These are phyloP conservation scores for Papiliotrema flavescens DNA, from an alignment of 1,284 basidiomycete genomes.

Conservation along the genomic window DNA sequence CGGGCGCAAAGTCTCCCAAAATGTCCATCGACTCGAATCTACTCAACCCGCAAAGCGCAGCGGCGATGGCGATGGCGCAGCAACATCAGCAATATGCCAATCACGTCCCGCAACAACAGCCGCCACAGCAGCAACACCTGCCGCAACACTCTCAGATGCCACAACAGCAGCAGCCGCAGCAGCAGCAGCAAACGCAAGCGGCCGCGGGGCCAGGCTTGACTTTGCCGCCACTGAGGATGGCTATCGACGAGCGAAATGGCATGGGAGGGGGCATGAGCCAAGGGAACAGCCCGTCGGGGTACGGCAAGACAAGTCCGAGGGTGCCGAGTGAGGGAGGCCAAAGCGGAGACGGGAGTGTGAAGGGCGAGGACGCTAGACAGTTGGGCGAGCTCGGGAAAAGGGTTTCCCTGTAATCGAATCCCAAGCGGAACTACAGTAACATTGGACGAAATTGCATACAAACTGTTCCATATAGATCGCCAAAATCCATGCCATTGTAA, in stretches of 20 bases:
- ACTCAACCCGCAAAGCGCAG: constrained; percentile 1
- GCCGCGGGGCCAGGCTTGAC: constrained; percentile 15
- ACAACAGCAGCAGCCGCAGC: too few relatives aligned
- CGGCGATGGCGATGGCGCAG: background rate
- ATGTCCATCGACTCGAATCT: constrained; percentile 4
- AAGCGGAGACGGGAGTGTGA: background rate
- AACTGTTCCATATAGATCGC: too few relatives aligned
- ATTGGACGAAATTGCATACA: too few relatives aligned
- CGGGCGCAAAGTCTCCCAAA: constrained; percentile 5
- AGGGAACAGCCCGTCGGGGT: background rate
- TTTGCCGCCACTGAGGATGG: constrained; percentile 25
- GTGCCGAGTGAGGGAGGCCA: background rate
- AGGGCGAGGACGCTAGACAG: constrained; percentile 7
- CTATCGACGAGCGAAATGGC: constrained; percentile 11
- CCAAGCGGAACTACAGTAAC: too few relatives aligned
- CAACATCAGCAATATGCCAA: too few relatives aligned
- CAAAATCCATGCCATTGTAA: too few relatives aligned
- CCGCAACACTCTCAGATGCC: too few relatives aligned
- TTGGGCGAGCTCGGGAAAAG: constrained; percentile 11
- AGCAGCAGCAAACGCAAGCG: background rate
- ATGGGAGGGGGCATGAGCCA: background rate
- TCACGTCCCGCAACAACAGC: too few relatives aligned
- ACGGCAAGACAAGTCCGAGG: background rate
- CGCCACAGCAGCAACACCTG: too few relatives aligned
- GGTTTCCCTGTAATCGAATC: constrained; percentile 1